Evolutionary conservation across 1,284 basidiomycete genomes (phyloP), one percentile per base, ranked within the genome.

Genomic region (Phellopilus nigrolimitatus): DNA sequence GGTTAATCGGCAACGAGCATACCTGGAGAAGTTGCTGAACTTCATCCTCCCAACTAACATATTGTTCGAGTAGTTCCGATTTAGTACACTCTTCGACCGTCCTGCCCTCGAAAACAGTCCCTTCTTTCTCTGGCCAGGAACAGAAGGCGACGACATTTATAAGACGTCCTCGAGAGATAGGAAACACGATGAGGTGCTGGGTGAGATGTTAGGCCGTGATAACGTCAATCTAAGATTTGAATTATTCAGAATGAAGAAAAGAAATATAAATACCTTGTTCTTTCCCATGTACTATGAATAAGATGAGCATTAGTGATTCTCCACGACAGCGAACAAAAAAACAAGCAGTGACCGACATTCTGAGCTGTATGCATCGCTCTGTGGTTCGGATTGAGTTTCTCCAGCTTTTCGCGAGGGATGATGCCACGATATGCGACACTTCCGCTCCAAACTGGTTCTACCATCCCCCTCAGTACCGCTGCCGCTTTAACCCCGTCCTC

Each of bases 271-370:
- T 25, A 71, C 72, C 37, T 69, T 68, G 46, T 70, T 60, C 51
- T 67, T 71, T 21, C 73, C 74, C 7, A 71, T 58, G 53, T 75
- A 72, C 74, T 78, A 13, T 37, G 33, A 4, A 15, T 17, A 37
- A 17, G 19, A 7, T n/a, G 13, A 45, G n/a, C 13, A 17, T 37
- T n/a, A 37, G 34, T 17, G 10, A 9, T 33, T 12, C 31, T 2
- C 3, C 31, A 15, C 34, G 13, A 17, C n/a, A 37, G 4, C 12
- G 8, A 15, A 3, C 10, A 3, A 17, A 37, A 15, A 37, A 15
- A 37, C 34, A 15, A 8, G 34, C 12, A 30, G n/a, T n/a, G 12
- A 4, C 12, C 12, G 4, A 43, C 41, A 43, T 17, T 27, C 13
- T n/a, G 41, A 27, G 13, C 19, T 4, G 24, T 30, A 24, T 25